Evolutionary conservation across 805 yeast species (phyloP).

Genomic region (Zygosaccharomyces lentus): DNA sequence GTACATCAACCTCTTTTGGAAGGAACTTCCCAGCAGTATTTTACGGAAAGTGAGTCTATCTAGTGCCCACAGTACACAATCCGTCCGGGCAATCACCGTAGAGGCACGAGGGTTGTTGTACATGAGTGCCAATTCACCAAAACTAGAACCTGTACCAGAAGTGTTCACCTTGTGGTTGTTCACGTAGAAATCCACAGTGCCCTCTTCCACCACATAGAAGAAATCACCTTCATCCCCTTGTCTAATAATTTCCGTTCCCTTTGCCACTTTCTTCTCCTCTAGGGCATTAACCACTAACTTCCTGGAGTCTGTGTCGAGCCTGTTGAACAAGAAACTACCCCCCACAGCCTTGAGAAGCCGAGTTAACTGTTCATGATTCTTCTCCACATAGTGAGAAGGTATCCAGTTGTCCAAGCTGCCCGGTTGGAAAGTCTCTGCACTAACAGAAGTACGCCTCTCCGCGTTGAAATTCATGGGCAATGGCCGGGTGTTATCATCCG

Average conservation of each 20-base stretch:
- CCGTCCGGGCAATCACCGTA: constrained; percentile 71
- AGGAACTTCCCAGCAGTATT: constrained; percentile 84
- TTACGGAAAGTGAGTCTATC: constrained; percentile 91
- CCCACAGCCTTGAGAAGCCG: constrained; percentile 69
- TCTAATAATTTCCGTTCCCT: constrained; percentile 63
- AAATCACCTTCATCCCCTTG: constrained; percentile 96
- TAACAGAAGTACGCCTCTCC: constrained; percentile 81
- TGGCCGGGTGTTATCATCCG: constrained; percentile 19
- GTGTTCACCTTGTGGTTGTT: constrained; percentile 61
- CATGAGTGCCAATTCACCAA: constrained; percentile 97
- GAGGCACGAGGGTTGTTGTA: constrained; percentile 98
- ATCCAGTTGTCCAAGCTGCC: constrained; percentile 73
- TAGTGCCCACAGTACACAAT: constrained; percentile 81
- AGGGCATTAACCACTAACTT: constrained; percentile 79
- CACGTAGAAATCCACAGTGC: constrained; percentile 76
- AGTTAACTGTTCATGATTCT: constrained; percentile 56
- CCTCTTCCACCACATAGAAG: constrained; percentile 81
- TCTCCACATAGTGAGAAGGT: constrained; percentile 53
- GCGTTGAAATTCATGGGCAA: constrained; percentile 66
- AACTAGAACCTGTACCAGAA: constrained; percentile 82
- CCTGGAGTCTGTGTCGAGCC: constrained; percentile 72
- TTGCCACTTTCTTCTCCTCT: constrained; percentile 58
- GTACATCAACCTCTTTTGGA: constrained; percentile 84
- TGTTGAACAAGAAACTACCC: constrained; percentile 79
- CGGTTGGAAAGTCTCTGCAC: constrained; percentile 84